Evolutionary conservation across 2,329 filamentous ascomycete genomes (phyloP), one percentile per base, ranked within the genome.

Genomic region (Pyrenophora teres): DNA sequence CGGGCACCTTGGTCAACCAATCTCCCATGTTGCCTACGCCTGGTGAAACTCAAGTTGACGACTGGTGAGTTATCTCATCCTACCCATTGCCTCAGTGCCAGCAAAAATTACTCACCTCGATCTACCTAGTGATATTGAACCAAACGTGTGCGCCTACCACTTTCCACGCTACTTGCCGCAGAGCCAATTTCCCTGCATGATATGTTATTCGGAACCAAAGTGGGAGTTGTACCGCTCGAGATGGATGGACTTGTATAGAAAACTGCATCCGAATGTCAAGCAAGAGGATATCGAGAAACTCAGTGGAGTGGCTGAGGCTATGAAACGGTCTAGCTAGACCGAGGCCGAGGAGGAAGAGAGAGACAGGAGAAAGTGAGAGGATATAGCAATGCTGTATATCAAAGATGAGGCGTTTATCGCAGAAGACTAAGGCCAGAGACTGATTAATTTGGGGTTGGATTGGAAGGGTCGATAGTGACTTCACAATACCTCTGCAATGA

Each of bases 161-260:
- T 63, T 68, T 37, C 54, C 57, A n/a, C 60, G 42, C 33, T 43
- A 58, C 19, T 43, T 63, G 1, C 52, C 58, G 2, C 31, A 23
- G 4, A 61, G 58, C 23, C 40, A 39, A 12, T 56, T 55, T 30
- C 68, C 69, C 4, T 72, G 69, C 30, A 23, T 60, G 15, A 40
- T 46, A 6, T 72, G 68, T 50, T 71, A 69, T 30, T 33, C 61
- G 41, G 25, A 52, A 27, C 57, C 59, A 0, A 37, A 60, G 48
- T 70, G 60, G 52, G 42, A 48, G 37, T 13, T 4, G 1, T 16
- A 55, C 19, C 46, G 56, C 10, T 16, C 15, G 7, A n/a, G 27
- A 6, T 68, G 59, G 62, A 57, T 64, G 52, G 48, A 51, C 6
- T 40, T 38, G 21, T 69, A 68, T 52, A 16, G 35, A 21, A 31